Conservation (phyloP, 345 rosid genomes). For the Corchorus capsularis region DNA sequence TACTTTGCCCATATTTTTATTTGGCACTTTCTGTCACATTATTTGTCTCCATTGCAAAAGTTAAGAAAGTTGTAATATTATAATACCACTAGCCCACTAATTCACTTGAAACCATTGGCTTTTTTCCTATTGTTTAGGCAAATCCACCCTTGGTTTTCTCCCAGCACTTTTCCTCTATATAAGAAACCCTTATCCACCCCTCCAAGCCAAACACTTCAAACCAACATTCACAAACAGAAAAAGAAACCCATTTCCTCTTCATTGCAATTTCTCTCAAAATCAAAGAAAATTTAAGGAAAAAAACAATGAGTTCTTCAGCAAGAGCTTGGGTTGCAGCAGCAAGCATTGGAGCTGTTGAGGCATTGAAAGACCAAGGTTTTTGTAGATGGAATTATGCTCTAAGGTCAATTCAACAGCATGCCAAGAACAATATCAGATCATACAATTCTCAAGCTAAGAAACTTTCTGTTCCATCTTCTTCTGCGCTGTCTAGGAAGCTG, state of each 20-base stretch:
- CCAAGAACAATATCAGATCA: slow-evolving; percentile 34
- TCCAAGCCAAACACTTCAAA: background rate
- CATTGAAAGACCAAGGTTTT: slow-evolving; percentile 54
- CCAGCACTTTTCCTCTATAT: slow-evolving; percentile 1
- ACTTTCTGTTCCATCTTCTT: slow-evolving; percentile 20
- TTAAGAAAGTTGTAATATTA: background rate
- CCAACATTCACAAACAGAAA: background rate
- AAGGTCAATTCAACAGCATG: slow-evolving; percentile 40
- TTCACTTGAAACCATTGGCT: background rate
- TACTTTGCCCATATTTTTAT: background rate
- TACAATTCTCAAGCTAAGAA: slow-evolving; percentile 34
- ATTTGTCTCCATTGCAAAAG: slow-evolving; percentile 5
- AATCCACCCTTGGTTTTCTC: background rate
- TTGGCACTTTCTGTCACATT: background rate
- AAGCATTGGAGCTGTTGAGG: slow-evolving; percentile 52
- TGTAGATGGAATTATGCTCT: slow-evolving; percentile 52
- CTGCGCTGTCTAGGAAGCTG: slow-evolving; percentile 8
- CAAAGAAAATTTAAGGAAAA: too few species aligned
- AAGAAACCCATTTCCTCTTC: background rate
- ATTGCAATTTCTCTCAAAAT: background rate
- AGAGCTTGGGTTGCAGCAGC: slow-evolving; percentile 57
- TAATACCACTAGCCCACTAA: background rate
- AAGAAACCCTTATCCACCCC: background rate
- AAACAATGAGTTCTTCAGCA: slow-evolving; percentile 32
- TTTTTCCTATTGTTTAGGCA: background rate